Evolutionary conservation across 179 eudicot genomes (phyloP).

Genomic region (Corrigiola litoralis): DNA sequence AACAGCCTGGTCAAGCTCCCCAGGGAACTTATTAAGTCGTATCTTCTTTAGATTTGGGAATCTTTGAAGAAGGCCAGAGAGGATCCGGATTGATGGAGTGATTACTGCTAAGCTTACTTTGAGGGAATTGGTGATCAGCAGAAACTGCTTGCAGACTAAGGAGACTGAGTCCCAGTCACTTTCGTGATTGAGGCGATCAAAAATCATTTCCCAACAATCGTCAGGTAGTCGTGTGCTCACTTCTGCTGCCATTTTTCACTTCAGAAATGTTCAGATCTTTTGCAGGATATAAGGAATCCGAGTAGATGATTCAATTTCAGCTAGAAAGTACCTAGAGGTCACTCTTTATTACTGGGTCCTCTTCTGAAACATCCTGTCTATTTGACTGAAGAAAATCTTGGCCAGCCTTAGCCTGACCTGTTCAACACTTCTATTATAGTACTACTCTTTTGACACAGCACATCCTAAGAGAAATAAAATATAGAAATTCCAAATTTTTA

Average conservation of each 20-base stretch:
- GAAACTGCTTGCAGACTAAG: conserved; percentile 36
- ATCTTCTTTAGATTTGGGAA: conserved; percentile 21
- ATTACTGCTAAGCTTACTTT: conserved; percentile 14
- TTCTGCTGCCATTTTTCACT: conserved; percentile 17
- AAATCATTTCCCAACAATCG: conserved; percentile 35
- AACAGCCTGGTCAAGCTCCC: conserved; percentile 18
- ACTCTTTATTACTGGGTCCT: not conserved
- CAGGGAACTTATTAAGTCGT: conserved; percentile 5
- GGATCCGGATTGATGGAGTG: conserved; percentile 13
- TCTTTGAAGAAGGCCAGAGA: conserved; percentile 18
- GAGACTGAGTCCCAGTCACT: conserved; percentile 22
- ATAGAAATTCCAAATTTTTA: too few species aligned
- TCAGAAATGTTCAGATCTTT: not conserved
- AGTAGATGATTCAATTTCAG: not conserved
- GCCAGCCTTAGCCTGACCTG: not conserved
- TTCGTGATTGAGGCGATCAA: conserved; percentile 17
- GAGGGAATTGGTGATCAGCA: conserved; percentile 16
- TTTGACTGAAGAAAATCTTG: not conserved
- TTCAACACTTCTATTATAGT: not conserved
- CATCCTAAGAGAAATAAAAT: too few species aligned
- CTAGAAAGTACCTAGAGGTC: not conserved
- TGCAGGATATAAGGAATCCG: not conserved
- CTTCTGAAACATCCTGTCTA: not conserved
- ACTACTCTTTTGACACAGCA: not conserved
- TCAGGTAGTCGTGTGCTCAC: conserved; percentile 16